Conservation (phyloP, 2,329 filamentous ascomycete genomes). For the Tolypocladium inflatum region DNA sequence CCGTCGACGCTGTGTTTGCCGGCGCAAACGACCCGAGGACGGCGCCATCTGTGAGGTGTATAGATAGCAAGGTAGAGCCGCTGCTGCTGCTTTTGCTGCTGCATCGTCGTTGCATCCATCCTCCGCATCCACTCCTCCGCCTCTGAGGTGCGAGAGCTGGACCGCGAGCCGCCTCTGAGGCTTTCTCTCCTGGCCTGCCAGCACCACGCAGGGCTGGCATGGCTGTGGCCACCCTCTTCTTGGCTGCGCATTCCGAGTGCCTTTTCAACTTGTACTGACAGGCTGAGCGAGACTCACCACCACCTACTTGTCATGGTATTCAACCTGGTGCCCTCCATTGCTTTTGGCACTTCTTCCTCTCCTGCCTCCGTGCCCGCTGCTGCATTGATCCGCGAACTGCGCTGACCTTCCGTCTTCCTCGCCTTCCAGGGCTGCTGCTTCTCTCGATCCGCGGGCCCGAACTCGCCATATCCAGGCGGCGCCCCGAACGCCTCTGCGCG, state of each 20-base stretch:
- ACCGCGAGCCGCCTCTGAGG: neutral
- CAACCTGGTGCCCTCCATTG: neutral
- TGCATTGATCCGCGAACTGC: neutral
- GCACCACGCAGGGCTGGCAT: conserved; percentile 6
- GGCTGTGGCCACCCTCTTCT: conserved; percentile 4
- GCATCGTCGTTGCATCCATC: neutral
- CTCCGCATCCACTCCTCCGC: neutral
- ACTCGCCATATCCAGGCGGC: conserved; percentile 43
- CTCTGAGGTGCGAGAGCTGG: neutral
- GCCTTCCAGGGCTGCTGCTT: conserved; percentile 46
- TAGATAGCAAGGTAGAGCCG: neutral
- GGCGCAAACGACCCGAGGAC: neutral
- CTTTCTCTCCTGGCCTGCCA: neutral
- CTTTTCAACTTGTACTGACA: neutral
- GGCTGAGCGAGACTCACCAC: neutral
- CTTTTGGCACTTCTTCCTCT: neutral
- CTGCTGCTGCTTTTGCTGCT: neutral
- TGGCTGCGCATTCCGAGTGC: neutral
- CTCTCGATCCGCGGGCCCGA: conserved; percentile 40
- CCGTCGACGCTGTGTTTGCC: neutral
- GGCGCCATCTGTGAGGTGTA: neutral
- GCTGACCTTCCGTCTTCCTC: neutral
- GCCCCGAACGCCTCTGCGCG: conserved; percentile 40
- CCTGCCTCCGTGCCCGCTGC: neutral
- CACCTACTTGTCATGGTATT: conserved; percentile 2